A percentile compares a stretch with the other conserved stretches of the same genome.
phyloP scores from a whole-genome alignment of 306 rosid genomes.

The Macrotyloma uniflorum region DNA sequence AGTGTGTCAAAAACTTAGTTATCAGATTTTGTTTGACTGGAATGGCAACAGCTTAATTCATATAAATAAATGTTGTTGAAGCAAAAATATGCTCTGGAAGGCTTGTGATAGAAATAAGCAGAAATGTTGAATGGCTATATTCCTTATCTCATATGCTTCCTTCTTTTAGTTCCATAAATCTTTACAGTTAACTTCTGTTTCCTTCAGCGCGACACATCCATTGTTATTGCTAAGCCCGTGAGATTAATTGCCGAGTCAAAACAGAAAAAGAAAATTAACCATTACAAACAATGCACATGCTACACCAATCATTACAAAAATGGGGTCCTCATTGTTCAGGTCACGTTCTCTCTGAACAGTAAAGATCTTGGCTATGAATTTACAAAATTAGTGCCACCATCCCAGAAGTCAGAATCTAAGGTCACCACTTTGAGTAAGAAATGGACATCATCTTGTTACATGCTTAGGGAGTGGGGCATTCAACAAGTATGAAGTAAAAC shows the following conservation, averaged over 20 bases:
- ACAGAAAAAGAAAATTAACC: background rate
- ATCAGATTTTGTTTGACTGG: background rate
- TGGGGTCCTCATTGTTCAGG: constrained; percentile 27
- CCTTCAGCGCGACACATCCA: background rate
- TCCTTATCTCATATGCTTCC: background rate
- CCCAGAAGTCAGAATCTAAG: background rate
- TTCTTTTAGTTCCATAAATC: background rate
- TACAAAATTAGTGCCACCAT: background rate
- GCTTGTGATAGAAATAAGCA: no score
- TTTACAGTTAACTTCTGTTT: background rate
- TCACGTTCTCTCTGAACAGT: constrained; percentile 20
- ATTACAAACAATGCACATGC: constrained; percentile 4
- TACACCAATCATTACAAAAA: constrained; percentile 13
- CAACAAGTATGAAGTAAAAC: background rate
- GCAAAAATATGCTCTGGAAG: background rate
- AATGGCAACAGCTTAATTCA: background rate
- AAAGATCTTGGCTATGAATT: background rate
- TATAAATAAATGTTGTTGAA: background rate
- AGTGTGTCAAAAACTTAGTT: background rate
- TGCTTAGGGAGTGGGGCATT: no score
- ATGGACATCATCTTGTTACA: background rate
- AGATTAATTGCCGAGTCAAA: background rate
- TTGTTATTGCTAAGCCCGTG: constrained; percentile 2
- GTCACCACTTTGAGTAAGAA: constrained; percentile 17
- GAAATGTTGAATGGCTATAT: background rate